A percentile compares a stretch with the other conserved stretches of the same genome.
Conservation (phyloP, 2,329 filamentous ascomycete genomes). For the Pseudogymnoascus sp. region DNA sequence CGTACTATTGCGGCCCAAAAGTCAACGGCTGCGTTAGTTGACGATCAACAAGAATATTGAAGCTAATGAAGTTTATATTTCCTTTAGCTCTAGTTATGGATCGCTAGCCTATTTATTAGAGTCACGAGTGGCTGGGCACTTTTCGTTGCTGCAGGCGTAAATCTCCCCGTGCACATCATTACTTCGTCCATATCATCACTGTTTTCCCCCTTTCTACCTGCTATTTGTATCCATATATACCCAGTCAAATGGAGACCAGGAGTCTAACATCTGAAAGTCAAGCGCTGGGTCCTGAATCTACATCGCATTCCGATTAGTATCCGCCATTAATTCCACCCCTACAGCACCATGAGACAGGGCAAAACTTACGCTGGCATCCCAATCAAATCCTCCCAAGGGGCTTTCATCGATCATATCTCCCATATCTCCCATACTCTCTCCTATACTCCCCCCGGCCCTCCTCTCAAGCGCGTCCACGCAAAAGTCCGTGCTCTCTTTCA, state of each 20-base stretch:
- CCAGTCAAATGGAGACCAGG: not conserved
- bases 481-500: constrained; percentile 4
- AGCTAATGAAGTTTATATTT: not conserved
- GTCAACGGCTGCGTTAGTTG: not conserved
- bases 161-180: not conserved
- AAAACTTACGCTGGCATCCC: not conserved
- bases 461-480: not conserved
- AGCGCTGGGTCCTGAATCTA: not conserved
- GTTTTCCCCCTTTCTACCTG: not conserved
- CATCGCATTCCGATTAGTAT: not conserved
- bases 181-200: not conserved
- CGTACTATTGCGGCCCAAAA: not conserved
- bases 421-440: not conserved
- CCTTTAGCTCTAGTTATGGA: too few relatives aligned
- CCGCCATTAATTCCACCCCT: not conserved
- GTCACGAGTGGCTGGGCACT: too few relatives aligned
- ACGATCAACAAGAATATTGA: not conserved
- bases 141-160: not conserved
- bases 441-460: not conserved
- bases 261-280: not conserved
- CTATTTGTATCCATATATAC: not conserved
- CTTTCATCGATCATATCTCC: not conserved
- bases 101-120: too few relatives aligned
- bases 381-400: not conserved
- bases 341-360: not conserved